Percentiles rank a stretch among this genome's conserved stretches.
Evolutionary conservation across 768 basidiomycete genomes (phyloP).

Genomic region (Lepiota brunneoincarnata): DNA sequence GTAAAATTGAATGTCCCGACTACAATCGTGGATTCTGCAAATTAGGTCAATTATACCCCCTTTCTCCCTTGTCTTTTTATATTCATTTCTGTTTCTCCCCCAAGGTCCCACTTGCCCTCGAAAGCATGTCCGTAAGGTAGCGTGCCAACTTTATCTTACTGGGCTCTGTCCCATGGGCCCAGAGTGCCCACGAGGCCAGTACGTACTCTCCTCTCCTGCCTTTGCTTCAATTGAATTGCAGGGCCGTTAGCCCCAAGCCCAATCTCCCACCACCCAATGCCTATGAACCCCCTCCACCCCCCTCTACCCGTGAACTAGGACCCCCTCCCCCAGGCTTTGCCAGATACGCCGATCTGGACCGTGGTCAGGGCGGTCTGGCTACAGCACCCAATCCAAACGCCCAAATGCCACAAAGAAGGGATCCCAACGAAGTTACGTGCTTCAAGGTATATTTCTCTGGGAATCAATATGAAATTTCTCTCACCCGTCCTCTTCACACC

Average conservation of each 20-base stretch:
- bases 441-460: constrained; percentile 61
- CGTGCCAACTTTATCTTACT: constrained; percentile 87
- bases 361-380: constrained; percentile 40
- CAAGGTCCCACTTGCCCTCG: constrained; percentile 84
- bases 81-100: constrained; percentile 11
- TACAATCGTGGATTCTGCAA: constrained; percentile 96
- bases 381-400: constrained; percentile 20
- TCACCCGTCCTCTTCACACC: constrained; percentile 11
- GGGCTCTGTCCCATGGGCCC: constrained; percentile 92
- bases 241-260: constrained; percentile 66
- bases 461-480: not conserved
- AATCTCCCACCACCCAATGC: constrained; percentile 64
- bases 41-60: constrained; percentile 57
- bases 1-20: constrained; percentile 90
- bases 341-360: constrained; percentile 76
- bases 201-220: constrained; percentile 31
- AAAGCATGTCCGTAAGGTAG: constrained; percentile 89
- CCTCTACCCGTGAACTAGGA: constrained; percentile 76
- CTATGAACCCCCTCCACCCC: constrained; percentile 75
- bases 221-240: constrained; percentile 13
- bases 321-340: constrained; percentile 93
- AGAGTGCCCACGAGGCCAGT: constrained; percentile 90
- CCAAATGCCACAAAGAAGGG: constrained; percentile 51
- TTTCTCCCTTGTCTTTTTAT: not conserved
- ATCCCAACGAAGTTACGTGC: constrained; percentile 81